A percentile compares a stretch with the other conserved stretches of the same genome.
Evolutionary conservation across 2,329 filamentous ascomycete genomes (phyloP).

Genomic region (Magnaporthiopsis rhizophila): DNA sequence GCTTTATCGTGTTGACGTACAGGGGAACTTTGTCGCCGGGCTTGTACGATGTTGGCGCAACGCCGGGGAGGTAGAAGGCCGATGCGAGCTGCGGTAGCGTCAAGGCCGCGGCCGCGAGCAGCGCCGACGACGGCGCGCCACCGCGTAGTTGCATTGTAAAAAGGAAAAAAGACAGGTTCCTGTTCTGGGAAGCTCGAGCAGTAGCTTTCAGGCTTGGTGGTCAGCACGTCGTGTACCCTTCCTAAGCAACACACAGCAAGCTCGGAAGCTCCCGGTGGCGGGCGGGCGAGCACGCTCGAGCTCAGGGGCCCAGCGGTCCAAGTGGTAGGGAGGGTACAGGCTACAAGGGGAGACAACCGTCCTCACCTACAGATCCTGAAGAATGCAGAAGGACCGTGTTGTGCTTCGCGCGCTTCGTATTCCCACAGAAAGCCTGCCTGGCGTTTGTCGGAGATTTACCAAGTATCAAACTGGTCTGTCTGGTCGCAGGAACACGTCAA

Average conservation of each 20-base stretch:
- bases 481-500: not conserved
- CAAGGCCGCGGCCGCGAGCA: slow-evolving; percentile 42
- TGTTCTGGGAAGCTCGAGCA: not conserved
- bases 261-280: not conserved
- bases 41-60: slow-evolving; percentile 89
- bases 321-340: too few species aligned
- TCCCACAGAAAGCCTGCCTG: not conserved
- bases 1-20: slow-evolving; percentile 87
- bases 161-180: not conserved
- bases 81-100: slow-evolving; percentile 46
- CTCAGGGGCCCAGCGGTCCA: not conserved
- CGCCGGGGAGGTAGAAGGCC: slow-evolving; percentile 93
- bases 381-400: not conserved
- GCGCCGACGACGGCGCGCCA: slow-evolving; percentile 37
- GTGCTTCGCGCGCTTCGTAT: not conserved
- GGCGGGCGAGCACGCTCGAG: not conserved
- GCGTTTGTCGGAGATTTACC: not conserved
- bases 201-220: not conserved
- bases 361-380: not conserved
- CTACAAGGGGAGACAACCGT: not conserved
- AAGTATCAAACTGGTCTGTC: not conserved
- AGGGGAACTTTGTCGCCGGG: slow-evolving; percentile 72
- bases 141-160: slow-evolving; percentile 38
- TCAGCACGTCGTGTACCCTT: not conserved
- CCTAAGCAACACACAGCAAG: not conserved